These are phyloP conservation scores for Nemophila menziesii DNA, from an alignment of 257 asterid species.

Conservation along the genomic window DNA sequence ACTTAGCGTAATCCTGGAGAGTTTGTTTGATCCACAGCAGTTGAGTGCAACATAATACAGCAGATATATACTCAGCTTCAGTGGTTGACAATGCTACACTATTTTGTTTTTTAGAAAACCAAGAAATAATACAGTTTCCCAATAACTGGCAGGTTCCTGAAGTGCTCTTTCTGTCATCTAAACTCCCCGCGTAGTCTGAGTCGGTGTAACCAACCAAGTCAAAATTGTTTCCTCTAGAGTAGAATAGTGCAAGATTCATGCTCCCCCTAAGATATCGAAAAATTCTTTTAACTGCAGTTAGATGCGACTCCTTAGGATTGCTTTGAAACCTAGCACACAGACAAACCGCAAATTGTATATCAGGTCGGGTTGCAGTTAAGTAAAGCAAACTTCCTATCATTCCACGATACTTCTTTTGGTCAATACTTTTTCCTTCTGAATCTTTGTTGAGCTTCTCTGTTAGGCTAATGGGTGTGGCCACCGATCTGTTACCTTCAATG, in stretches of 20 bases:
- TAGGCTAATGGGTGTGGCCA: too few species aligned
- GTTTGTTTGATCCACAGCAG: background rate
- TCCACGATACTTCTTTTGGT: too few species aligned
- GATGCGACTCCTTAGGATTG: background rate
- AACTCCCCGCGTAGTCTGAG: background rate
- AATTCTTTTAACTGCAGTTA: background rate
- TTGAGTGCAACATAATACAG: background rate
- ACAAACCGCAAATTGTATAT: background rate
- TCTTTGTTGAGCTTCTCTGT: too few species aligned
- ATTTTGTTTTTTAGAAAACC: constrained; percentile 4
- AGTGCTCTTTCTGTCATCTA: constrained; percentile 3
- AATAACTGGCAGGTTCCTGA: too few species aligned
- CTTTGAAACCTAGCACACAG: background rate
- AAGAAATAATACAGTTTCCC: background rate
- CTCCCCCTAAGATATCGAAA: background rate
- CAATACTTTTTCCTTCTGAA: too few species aligned
- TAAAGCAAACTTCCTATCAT: too few species aligned
- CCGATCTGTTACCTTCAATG: too few species aligned
- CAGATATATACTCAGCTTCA: background rate
- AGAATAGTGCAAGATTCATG: background rate
- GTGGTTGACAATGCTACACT: too few species aligned
- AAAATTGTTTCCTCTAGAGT: background rate
- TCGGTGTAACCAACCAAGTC: background rate
- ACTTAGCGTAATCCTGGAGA: too few species aligned
- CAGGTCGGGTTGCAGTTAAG: too few species aligned